phyloP scores from a whole-genome alignment of 495 filamentous ascomycete species.

The Amniculicola lignicola region DNA sequence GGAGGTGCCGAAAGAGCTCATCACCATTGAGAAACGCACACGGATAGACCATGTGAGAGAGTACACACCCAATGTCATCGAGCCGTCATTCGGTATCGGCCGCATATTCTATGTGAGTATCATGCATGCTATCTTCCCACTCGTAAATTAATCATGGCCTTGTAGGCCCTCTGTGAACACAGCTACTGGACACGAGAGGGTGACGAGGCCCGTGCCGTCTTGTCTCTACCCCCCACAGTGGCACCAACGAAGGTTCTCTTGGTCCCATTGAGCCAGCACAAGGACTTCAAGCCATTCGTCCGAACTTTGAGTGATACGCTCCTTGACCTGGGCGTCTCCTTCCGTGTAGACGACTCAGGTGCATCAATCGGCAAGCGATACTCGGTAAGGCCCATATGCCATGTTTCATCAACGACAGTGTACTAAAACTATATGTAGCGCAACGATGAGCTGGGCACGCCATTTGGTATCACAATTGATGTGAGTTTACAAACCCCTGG shows the following conservation, averaged over 20 bases:
- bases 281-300: conserved; percentile 57
- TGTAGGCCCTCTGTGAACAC: conserved; percentile 62
- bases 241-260: conserved; percentile 70
- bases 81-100: conserved; percentile 83
- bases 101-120: conserved; percentile 63
- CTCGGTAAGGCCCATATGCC: conserved; percentile 17
- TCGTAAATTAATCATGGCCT: background rate
- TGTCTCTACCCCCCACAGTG: conserved; percentile 64
- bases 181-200: conserved; percentile 69
- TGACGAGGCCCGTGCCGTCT: conserved; percentile 63
- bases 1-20: conserved; percentile 66
- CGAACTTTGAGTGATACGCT: conserved; percentile 55
- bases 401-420: conserved; percentile 38
- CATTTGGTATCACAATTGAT: conserved; percentile 63
- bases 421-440: conserved; percentile 53
- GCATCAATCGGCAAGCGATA: conserved; percentile 67
- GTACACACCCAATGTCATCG: conserved; percentile 74
- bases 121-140: background rate
- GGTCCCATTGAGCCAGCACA: conserved; percentile 60
- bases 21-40: conserved; percentile 68
- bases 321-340: conserved; percentile 57
- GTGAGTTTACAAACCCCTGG: conserved; percentile 54
- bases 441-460: conserved; percentile 46
- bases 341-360: conserved; percentile 62
- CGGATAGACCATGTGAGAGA: conserved; percentile 67